Evolutionary conservation across 2,329 filamentous ascomycete species (phyloP).

Genomic region (Metarhizium robertsii): DNA sequence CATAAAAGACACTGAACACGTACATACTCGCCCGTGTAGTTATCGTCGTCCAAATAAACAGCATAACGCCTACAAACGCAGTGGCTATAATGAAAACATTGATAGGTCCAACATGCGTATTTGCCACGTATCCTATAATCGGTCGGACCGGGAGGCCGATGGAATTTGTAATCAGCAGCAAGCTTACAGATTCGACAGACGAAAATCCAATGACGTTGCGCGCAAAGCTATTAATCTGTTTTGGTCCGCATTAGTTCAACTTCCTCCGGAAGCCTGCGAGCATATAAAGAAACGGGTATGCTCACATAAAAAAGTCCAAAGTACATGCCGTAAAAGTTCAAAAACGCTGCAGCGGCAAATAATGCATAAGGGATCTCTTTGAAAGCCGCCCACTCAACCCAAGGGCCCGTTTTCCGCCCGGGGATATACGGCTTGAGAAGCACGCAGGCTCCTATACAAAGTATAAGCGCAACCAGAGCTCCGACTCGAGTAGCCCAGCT

Average conservation of each 20-base stretch:
- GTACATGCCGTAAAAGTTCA: conserved; percentile 30
- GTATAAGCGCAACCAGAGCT: conserved; percentile 49
- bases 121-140: conserved; percentile 42
- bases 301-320: conserved; percentile 35
- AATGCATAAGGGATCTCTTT: conserved; percentile 44
- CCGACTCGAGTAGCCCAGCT: conserved; percentile 55
- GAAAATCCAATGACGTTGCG: conserved; percentile 34
- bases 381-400: conserved; percentile 49
- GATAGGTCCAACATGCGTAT: conserved; percentile 40
- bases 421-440: conserved; percentile 35
- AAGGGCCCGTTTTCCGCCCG: conserved; percentile 36
- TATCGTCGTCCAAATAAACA: conserved; percentile 49
- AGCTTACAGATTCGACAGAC: conserved; percentile 38
- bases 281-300: neutral
- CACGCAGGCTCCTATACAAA: conserved; percentile 29
- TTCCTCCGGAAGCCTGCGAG: neutral
- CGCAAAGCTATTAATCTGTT: conserved; percentile 31
- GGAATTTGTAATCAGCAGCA: conserved; percentile 49
- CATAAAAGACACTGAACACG: conserved; percentile 33
- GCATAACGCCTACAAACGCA: conserved; percentile 33
- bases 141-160: conserved; percentile 46
- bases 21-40: conserved; percentile 27
- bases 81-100: conserved; percentile 44
- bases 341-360: conserved; percentile 39
- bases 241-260: conserved; percentile 14